Evolutionary conservation across 495 filamentous ascomycete species (phyloP), one percentile per base, ranked within the genome.

Genomic region (Bacidia rubella): DNA sequence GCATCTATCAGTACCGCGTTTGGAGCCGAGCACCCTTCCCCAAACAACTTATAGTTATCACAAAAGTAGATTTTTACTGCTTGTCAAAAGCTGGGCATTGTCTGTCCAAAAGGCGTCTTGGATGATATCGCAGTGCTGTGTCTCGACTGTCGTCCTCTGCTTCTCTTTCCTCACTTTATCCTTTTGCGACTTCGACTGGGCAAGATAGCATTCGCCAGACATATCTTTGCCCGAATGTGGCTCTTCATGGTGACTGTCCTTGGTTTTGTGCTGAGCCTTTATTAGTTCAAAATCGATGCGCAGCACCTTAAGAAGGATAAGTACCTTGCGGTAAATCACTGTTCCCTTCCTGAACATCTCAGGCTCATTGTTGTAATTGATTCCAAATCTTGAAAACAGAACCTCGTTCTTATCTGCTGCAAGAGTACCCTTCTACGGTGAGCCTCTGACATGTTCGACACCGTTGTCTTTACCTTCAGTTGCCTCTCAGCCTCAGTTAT

Each of bases 311-410:
- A n/a, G n/a, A 15, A 35, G 29, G 15, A 15, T 5, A 44, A 9
- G 12, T 68, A 90, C 87, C 67, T 90, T 83, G 54, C 92, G 78
- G 61, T 86, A 92, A 7, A 95, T 61, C 1, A 95, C 82, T 52
- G 85, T 96, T 9, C 92, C 92, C 65, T 96, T 98, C 67, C 83
- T 92, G 64, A 81, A 95, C 2, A 92, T 87, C 44, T 93, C 88
- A 0, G 78, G 77, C 65, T 97, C 92, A 58, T 95, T 88, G 67
- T 97, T 97, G 69, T 98, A 98, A 62, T 98, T 98, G 58, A 96
- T 90, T 2, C 78, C 75, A 64, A 95, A 96, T 27, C 75, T 75
- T 10, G 83, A 86, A 65, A 92, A 98, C 2, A 98, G 74, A 26
- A 98, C 90, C 68, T 98, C 92, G 53, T 98, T 92, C 70, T 98